These are phyloP conservation scores for Castanea mollissima DNA, from an alignment of 306 rosid genomes.

Conservation along the genomic window DNA sequence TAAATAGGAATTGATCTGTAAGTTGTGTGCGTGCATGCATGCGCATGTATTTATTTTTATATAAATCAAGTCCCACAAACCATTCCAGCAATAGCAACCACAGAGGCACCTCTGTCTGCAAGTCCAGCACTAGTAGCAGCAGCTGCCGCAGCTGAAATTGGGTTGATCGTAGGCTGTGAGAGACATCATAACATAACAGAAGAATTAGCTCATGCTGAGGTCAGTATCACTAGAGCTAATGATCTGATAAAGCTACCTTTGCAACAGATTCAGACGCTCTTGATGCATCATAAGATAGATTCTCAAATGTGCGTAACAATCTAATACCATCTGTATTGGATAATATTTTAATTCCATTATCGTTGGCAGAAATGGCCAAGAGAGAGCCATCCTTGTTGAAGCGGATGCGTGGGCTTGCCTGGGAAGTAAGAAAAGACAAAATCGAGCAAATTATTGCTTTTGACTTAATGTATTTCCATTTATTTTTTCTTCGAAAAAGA, in stretches of 20 bases:
- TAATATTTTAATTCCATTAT: conserved; percentile 82
- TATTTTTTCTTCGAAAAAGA: conserved; percentile 6
- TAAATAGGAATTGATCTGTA: background rate
- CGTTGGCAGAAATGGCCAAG: conserved; percentile 88
- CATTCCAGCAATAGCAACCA: conserved; percentile 74
- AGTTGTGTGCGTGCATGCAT: background rate
- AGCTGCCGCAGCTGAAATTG: conserved; percentile 70
- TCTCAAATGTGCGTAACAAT: conserved; percentile 62
- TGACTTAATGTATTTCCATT: background rate
- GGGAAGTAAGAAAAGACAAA: conserved; percentile 25
- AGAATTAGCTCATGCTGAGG: conserved; percentile 5
- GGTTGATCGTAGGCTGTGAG: conserved; percentile 73
- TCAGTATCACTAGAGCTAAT: background rate
- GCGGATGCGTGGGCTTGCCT: conserved; percentile 97
- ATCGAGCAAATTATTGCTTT: conserved; percentile 22
- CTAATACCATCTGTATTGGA: conserved; percentile 75
- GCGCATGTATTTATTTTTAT: too few relatives aligned
- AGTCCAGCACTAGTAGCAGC: conserved; percentile 69
- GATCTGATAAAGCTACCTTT: conserved; percentile 53
- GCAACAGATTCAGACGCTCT: conserved; percentile 78
- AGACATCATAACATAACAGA: conserved; percentile 19
- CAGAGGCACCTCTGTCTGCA: conserved; percentile 71
- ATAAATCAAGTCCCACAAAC: conserved; percentile 43
- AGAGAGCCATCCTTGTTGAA: conserved; percentile 96
- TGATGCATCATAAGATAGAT: conserved; percentile 67